phyloP scores from a whole-genome alignment of 2,329 filamentous ascomycete species.

The Neospermospora avenae region DNA sequence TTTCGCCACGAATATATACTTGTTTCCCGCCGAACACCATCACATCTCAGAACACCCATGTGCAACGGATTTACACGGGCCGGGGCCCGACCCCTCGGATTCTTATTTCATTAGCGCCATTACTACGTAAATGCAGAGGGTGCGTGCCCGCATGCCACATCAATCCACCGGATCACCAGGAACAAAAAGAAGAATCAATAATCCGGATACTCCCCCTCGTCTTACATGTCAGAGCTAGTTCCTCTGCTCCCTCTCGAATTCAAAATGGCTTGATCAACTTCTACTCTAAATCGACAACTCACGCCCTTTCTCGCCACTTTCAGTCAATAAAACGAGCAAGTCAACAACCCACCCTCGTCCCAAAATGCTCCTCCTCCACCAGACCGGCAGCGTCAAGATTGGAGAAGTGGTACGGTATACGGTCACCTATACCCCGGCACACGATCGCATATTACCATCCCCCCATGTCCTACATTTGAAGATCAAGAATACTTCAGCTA shows the following conservation, averaged over 20 bases:
- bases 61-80: not conserved
- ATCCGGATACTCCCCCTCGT: not conserved
- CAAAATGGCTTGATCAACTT: not conserved
- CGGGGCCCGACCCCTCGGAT: not conserved
- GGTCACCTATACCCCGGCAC: conserved; percentile 84
- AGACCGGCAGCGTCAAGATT: conserved; percentile 87
- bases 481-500: conserved; percentile 87
- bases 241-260: not conserved
- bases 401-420: conserved; percentile 92
- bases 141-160: not conserved
- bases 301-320: not conserved
- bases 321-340: not conserved
- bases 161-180: not conserved
- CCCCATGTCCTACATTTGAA: conserved; percentile 78
- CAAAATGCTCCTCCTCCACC: conserved; percentile 84
- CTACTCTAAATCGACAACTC: too few species aligned
- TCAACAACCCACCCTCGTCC: not conserved
- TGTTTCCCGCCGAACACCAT: too few species aligned
- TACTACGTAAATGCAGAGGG: not conserved
- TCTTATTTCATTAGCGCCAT: not conserved
- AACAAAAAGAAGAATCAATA: not conserved
- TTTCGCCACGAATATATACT: too few species aligned
- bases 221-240: not conserved
- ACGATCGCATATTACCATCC: conserved; percentile 85
- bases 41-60: too few species aligned